These are phyloP conservation scores for Kalaharituber pfeilii DNA, from an alignment of 2,329 filamentous ascomycete species.

Conservation along the genomic window DNA sequence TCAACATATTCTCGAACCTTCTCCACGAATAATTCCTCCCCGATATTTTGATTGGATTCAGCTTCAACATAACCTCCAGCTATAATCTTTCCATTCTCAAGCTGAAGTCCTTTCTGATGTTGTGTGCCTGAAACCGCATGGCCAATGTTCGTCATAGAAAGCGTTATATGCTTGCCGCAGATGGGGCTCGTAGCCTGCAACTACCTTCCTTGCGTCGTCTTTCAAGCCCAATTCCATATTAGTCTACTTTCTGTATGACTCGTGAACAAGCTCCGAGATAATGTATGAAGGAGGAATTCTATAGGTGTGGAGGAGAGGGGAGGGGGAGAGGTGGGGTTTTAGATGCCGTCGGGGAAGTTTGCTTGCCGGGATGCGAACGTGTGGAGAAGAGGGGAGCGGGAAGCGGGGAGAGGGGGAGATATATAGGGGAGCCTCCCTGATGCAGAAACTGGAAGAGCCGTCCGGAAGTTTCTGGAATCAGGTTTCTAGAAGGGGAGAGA, in stretches of 20 bases:
- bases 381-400: too few species aligned
- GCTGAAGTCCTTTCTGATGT: slow-evolving; percentile 33
- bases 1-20: not conserved
- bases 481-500: too few species aligned
- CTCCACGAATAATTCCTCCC: not conserved
- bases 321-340: too few species aligned
- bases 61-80: slow-evolving; percentile 7
- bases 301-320: too few species aligned
- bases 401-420: too few species aligned
- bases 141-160: slow-evolving; percentile 32
- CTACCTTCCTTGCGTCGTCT: slow-evolving; percentile 23
- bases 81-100: slow-evolving; percentile 30
- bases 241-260: not conserved
- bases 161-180: slow-evolving; percentile 30
- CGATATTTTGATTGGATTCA: not conserved
- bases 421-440: too few species aligned
- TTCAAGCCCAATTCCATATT: slow-evolving; percentile 18
- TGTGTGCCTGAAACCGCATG: slow-evolving; percentile 29
- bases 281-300: slow-evolving; percentile 4
- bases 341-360: too few species aligned
- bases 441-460: too few species aligned
- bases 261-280: too few species aligned
- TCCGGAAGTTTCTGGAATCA: too few species aligned
- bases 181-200: slow-evolving; percentile 29
- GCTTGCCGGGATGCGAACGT: too few species aligned